Evolutionary conservation across 129 eudicot species (phyloP).

Genomic region (Flaveria sonorensis): DNA sequence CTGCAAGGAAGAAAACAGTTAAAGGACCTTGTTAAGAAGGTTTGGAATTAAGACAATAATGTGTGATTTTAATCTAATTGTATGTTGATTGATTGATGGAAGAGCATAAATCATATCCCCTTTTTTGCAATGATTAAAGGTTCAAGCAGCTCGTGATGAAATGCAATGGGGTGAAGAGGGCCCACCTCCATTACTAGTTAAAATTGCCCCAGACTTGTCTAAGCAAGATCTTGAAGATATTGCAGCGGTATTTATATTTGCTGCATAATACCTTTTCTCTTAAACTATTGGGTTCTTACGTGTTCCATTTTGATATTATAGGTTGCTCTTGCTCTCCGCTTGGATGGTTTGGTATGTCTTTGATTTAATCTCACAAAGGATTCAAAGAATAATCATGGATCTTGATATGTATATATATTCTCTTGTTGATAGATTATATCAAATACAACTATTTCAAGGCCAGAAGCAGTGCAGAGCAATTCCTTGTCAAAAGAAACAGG

Average conservation of each 20-base stretch:
- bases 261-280: conserved; percentile 4
- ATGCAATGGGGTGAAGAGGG: conserved; percentile 99
- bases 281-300: conserved; percentile 26
- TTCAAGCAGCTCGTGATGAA: conserved; percentile 99
- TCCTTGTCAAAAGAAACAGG: conserved; percentile 81
- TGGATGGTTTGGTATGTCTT: conserved; percentile 88
- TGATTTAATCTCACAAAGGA: conserved; percentile 12
- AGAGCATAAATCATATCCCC: not conserved
- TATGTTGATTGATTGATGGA: not conserved
- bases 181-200: conserved; percentile 94
- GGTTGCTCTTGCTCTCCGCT: conserved; percentile 98
- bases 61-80: not conserved
- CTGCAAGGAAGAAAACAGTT: conserved; percentile 97
- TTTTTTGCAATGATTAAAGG: conserved; percentile 45
- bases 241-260: conserved; percentile 67
- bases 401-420: not conserved
- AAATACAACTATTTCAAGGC: conserved; percentile 92
- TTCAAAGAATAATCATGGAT: conserved; percentile 16
- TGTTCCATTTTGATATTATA: conserved; percentile 35
- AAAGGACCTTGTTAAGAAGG: conserved; percentile 96
- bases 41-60: conserved; percentile 26
- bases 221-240: conserved; percentile 97
- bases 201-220: conserved; percentile 99
- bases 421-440: conserved; percentile 74
- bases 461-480: conserved; percentile 54